Conservation (phyloP, 2,329 filamentous ascomycete species). For the Domatiomyces catenatus region DNA sequence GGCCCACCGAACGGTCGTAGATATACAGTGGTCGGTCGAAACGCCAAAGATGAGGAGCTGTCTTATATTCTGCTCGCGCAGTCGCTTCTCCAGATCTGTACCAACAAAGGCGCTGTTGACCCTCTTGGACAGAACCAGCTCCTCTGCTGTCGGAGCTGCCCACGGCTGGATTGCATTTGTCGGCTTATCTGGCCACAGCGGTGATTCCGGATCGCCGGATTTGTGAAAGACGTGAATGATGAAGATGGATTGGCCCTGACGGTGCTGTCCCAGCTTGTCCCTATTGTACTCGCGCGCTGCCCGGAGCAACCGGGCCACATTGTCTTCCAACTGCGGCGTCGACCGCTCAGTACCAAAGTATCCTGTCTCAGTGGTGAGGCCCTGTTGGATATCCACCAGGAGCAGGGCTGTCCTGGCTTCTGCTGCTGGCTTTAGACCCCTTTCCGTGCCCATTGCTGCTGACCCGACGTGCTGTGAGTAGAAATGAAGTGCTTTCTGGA, state of each 20-base stretch:
- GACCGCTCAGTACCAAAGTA: constrained; percentile 29
- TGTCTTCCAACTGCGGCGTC: constrained; percentile 31
- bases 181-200: constrained; percentile 24
- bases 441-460: background rate
- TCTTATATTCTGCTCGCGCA: constrained; percentile 22
- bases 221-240: constrained; percentile 35
- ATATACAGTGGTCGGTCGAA: constrained; percentile 37
- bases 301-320: constrained; percentile 26
- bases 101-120: constrained; percentile 35
- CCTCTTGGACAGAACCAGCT: constrained; percentile 29
- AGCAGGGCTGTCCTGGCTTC: constrained; percentile 27
- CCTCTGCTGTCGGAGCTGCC: constrained; percentile 20
- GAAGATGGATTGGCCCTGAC: constrained; percentile 14
- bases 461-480: background rate
- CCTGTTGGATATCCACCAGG: constrained; percentile 35
- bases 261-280: constrained; percentile 7
- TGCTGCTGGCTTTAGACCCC: background rate
- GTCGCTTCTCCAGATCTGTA: constrained; percentile 26
- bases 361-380: constrained; percentile 23
- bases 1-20: constrained; percentile 34
- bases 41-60: constrained; percentile 30
- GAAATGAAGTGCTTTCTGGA: too few species aligned
- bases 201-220: constrained; percentile 22
- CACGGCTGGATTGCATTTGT: constrained; percentile 19
- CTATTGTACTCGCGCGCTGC: constrained; percentile 20